These are phyloP conservation scores for Cymbidium sinense DNA, from an alignment of 106 monocot genomes.

Conservation along the genomic window DNA sequence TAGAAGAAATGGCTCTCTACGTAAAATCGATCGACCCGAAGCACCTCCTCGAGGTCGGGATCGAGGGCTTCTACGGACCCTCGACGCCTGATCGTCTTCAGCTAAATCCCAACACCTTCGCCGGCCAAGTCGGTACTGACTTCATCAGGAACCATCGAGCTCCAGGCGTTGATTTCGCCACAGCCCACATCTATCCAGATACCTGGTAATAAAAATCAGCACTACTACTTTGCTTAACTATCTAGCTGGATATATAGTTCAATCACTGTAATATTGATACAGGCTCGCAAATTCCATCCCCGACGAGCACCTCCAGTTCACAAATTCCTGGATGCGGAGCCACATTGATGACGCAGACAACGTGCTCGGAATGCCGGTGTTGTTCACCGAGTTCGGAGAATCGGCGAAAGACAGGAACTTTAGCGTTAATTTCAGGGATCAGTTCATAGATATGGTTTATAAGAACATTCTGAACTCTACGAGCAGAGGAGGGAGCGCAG, in stretches of 20 bases:
- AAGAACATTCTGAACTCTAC: constrained; percentile 47
- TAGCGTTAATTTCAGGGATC: constrained; percentile 39
- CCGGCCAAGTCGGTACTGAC: constrained; percentile 48
- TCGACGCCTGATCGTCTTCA: constrained; percentile 28
- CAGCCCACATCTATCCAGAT: constrained; percentile 61
- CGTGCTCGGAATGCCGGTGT: constrained; percentile 51
- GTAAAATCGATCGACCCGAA: constrained; percentile 51
- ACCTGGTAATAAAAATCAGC: constrained; percentile 41
- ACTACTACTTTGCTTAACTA: too few species aligned
- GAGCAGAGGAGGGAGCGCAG: constrained; percentile 40
- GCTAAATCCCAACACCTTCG: constrained; percentile 45
- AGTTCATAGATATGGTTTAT: constrained; percentile 51
- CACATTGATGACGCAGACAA: constrained; percentile 63
- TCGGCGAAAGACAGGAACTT: constrained; percentile 36
- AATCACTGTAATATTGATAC: not conserved
- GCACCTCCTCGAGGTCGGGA: constrained; percentile 45
- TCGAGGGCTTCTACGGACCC: constrained; percentile 57
- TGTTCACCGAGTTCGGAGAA: constrained; percentile 70
- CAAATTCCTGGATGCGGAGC: constrained; percentile 54
- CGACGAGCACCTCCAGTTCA: constrained; percentile 35
- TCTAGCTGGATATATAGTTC: not conserved
- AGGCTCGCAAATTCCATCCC: constrained; percentile 36
- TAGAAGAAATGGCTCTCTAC: constrained; percentile 55
- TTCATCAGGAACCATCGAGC: constrained; percentile 51
- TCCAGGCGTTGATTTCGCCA: constrained; percentile 51